Conservation (phyloP, 2,329 filamentous ascomycete genomes). For the Trichoderma brevicompactum region DNA sequence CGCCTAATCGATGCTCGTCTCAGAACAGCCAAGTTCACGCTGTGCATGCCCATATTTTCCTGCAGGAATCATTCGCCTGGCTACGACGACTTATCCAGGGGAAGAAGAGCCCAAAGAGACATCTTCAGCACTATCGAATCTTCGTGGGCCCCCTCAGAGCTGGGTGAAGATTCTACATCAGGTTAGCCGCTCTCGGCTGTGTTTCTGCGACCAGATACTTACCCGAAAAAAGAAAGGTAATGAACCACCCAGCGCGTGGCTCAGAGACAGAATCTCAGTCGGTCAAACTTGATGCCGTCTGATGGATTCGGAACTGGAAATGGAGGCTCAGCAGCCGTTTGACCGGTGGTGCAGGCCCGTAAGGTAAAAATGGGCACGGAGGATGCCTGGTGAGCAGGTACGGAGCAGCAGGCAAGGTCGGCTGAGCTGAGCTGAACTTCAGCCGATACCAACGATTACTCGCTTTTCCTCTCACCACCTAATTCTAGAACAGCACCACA, state of each 20-base stretch:
- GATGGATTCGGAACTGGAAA: slow-evolving; percentile 12
- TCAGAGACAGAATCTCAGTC: slow-evolving; percentile 12
- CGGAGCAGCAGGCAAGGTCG: slow-evolving; percentile 3
- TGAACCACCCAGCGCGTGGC: slow-evolving; percentile 13
- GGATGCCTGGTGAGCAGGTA: neutral
- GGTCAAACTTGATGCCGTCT: slow-evolving; percentile 19
- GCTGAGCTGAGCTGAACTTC: slow-evolving; percentile 24
- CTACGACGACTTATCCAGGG: neutral
- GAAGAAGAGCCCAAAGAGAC: neutral
- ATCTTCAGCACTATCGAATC: slow-evolving; percentile 1
- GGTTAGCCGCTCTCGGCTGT: slow-evolving; percentile 19
- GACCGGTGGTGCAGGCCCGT: neutral
- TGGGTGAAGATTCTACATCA: slow-evolving; percentile 7
- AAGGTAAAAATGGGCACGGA: neutral
- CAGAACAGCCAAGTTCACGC: slow-evolving; percentile 19
- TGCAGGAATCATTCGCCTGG: neutral
- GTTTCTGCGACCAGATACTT: neutral
- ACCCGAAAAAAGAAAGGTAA: slow-evolving; percentile 7
- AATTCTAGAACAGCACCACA: slow-evolving; percentile 22
- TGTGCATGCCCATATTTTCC: slow-evolving; percentile 16
- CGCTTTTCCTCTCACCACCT: neutral
- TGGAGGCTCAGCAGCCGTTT: slow-evolving; percentile 9
- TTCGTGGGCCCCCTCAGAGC: neutral
- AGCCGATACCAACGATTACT: slow-evolving; percentile 11
- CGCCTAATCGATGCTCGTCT: neutral